Evolutionary conservation across 2,329 filamentous ascomycete species (phyloP).

Genomic region (Verticillium dahliae): DNA sequence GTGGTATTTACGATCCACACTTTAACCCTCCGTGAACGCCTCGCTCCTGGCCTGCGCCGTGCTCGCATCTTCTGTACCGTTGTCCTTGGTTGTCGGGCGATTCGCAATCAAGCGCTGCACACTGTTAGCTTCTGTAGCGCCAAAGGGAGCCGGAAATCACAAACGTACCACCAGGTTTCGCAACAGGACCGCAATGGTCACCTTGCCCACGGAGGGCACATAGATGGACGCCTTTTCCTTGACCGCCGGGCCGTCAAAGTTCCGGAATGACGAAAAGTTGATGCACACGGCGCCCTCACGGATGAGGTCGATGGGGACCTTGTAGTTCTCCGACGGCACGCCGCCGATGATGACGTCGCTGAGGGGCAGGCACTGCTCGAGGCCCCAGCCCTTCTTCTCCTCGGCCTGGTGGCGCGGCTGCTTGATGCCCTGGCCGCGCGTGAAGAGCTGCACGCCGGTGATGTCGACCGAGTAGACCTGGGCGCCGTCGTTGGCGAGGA

Average conservation of each 20-base stretch:
- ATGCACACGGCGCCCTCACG: conserved; percentile 94
- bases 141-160: neutral
- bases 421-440: conserved; percentile 78
- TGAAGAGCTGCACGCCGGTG: conserved; percentile 87
- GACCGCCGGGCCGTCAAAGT: conserved; percentile 77
- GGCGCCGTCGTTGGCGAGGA: conserved; percentile 93
- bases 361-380: conserved; percentile 76
- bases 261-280: conserved; percentile 95
- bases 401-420: conserved; percentile 80
- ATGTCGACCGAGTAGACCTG: conserved; percentile 93
- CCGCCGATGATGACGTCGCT: conserved; percentile 95
- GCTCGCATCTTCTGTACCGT: conserved; percentile 18
- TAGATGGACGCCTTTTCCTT: conserved; percentile 97
- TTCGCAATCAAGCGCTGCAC: conserved; percentile 46
- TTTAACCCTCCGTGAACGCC: conserved; percentile 31
- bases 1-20: neutral
- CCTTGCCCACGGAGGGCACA: conserved; percentile 93
- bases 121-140: neutral
- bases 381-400: conserved; percentile 70
- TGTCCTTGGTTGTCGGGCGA: conserved; percentile 30
- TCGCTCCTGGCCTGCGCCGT: conserved; percentile 30
- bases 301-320: conserved; percentile 77
- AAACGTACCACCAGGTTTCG: conserved; percentile 76
- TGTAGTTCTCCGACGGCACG: conserved; percentile 81
- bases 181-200: conserved; percentile 87